These are phyloP conservation scores for Pyrenochaeta sp. DNA, from an alignment of 2,329 filamentous ascomycete species.

Conservation along the genomic window DNA sequence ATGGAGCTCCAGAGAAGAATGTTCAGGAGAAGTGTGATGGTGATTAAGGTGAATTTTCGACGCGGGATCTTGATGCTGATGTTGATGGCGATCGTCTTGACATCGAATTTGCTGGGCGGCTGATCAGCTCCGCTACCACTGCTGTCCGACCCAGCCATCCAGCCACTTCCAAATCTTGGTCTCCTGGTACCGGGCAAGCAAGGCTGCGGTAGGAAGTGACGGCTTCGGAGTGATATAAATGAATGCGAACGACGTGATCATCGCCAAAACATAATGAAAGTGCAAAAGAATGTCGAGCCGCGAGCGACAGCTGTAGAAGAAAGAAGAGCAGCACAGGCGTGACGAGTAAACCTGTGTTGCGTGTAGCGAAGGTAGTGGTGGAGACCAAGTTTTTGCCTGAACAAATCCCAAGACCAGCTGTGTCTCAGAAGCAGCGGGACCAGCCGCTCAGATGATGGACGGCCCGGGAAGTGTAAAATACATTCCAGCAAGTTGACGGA, in stretches of 20 bases:
- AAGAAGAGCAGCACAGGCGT: slow-evolving; percentile 10
- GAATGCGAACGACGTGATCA: slow-evolving; percentile 23
- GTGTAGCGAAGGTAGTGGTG: slow-evolving; percentile 25
- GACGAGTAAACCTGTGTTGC: slow-evolving; percentile 16
- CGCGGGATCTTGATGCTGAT: slow-evolving; percentile 30
- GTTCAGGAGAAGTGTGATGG: slow-evolving; percentile 46
- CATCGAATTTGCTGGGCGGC: slow-evolving; percentile 23
- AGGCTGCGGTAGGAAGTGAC: slow-evolving; percentile 3
- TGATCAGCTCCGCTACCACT: slow-evolving; percentile 30
- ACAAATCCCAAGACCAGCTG: slow-evolving; percentile 31
- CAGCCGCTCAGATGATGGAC: slow-evolving; percentile 18
- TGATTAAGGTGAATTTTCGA: slow-evolving; percentile 42
- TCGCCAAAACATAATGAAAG: slow-evolving; percentile 23
- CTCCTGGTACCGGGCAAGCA: neutral
- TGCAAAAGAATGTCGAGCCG: slow-evolving; percentile 15
- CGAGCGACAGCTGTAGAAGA: slow-evolving; percentile 16
- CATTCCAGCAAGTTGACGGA: slow-evolving; percentile 25
- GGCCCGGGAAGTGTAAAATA: slow-evolving; percentile 20
- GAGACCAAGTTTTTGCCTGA: slow-evolving; percentile 36
- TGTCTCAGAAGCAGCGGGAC: slow-evolving; percentile 38
- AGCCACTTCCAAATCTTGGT: slow-evolving; percentile 13
- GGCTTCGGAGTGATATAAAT: slow-evolving; percentile 7
- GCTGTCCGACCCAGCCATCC: slow-evolving; percentile 33
- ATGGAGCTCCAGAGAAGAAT: slow-evolving; percentile 46
- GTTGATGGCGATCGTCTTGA: slow-evolving; percentile 15